These are phyloP conservation scores for Aspergillus cristatus DNA, from an alignment of 495 filamentous ascomycete genomes.

Conservation along the genomic window DNA sequence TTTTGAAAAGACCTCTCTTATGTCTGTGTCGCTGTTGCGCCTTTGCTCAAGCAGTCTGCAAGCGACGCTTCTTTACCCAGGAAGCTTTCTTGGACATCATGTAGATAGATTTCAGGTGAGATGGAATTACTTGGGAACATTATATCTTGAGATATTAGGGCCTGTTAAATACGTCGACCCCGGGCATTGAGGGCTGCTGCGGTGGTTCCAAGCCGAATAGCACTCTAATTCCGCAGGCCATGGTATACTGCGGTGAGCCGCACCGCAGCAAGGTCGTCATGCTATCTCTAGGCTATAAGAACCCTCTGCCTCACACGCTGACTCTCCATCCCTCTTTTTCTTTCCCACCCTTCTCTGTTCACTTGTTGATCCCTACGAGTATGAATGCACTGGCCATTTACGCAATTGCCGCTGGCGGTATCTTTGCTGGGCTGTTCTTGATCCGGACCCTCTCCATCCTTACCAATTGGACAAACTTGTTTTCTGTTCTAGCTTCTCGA, in stretches of 20 bases:
- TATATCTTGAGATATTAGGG: no score
- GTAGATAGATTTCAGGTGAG: background rate
- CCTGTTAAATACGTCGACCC: no score
- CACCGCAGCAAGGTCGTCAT: no score
- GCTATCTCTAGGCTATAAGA: background rate
- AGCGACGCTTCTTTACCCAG: slow-evolving; percentile 8
- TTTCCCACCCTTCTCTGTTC: no score
- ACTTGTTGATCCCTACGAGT: slow-evolving; percentile 1
- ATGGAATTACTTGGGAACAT: no score
- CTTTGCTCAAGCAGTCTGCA: slow-evolving; percentile 9
- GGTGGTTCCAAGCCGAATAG: no score
- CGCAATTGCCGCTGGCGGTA: slow-evolving; percentile 10
- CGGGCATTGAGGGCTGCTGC: no score
- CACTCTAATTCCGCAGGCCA: no score
- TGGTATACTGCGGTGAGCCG: no score
- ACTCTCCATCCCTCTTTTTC: slow-evolving; percentile 1
- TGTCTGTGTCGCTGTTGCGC: slow-evolving; percentile 7
- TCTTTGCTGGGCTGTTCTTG: slow-evolving; percentile 9
- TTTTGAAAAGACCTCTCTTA: slow-evolving; percentile 11
- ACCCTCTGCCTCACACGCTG: background rate
- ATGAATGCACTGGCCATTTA: slow-evolving; percentile 11
- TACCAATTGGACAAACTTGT: slow-evolving; percentile 3
- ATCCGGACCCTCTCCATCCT: slow-evolving; percentile 5
- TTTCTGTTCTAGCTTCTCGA: slow-evolving; percentile 8
- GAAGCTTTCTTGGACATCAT: slow-evolving; percentile 6